Evolutionary conservation across 2,329 filamentous ascomycete genomes (phyloP), one percentile per base, ranked within the genome.

Genomic region (Apiospora arundinis): DNA sequence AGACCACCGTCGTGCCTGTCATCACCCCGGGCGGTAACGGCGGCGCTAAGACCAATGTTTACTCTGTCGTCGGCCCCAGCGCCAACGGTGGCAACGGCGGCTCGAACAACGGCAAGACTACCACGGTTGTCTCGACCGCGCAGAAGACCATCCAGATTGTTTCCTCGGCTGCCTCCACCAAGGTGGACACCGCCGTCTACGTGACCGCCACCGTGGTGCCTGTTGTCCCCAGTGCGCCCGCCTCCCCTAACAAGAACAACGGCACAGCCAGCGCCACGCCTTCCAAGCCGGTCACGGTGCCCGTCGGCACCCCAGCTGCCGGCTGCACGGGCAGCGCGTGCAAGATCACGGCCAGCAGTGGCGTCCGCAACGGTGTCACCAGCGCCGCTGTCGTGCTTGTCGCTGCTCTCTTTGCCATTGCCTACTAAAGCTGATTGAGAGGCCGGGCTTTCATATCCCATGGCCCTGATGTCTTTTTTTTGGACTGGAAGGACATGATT

Each of bases 21-120:
- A 89, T 91, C n/a, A 90, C 86, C 69, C 90, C 93, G 76, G 85
- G 93, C 76, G 92, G 89, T 68, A 85, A 85, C 69, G 87, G 90
- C 2, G 81, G 82, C 11, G 78, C 81, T 37, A 84, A 88, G 74
- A 80, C 79, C 40, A 75, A 60, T 25, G 52, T 32, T 6, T 60
- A 60, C 52, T 18, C 52, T 18, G 52, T 60, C 25, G 52, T 60
- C 28, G 52, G 52, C 28, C 52, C 52, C 25, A 60, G 28, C n/a
- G 52, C 16, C 28, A 12, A 25, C 49, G 25, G 21, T n/a, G 46
- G 21, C 9, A 48, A 48, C 46, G 46, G 49, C 12, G 49, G 23
- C 49, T 28, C 49, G 25, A 18, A n/a, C 52, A 60, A 32, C 16
- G 52, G 8, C 52, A 37, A 60, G 37, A 60, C 65, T 23, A 71